phyloP scores from a whole-genome alignment of 768 basidiomycete genomes.

The Agaricus subrufescens region DNA sequence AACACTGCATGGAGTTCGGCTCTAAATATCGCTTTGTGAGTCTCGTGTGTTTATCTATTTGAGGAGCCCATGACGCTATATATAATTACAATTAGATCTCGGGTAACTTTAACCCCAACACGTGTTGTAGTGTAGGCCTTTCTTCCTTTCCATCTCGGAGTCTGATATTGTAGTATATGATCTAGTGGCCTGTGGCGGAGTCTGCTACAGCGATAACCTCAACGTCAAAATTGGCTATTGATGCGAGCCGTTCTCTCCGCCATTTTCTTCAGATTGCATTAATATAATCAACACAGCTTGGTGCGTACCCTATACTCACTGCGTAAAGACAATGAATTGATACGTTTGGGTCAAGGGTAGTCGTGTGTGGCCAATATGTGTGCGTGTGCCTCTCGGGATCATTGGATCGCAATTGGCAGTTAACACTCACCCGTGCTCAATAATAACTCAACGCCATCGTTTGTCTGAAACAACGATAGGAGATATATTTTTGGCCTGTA shows the following conservation, averaged over 20 bases:
- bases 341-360: no score
- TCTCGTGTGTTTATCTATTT: conserved; percentile 1
- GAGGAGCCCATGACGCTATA: not conserved
- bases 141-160: not conserved
- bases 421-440: no score
- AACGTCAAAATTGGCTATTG: no score
- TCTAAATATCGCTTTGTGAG: conserved; percentile 57
- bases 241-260: no score
- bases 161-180: conserved; percentile 24
- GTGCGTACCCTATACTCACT: no score
- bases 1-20: conserved; percentile 63
- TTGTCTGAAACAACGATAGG: conserved; percentile 47
- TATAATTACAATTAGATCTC: conserved; percentile 60
- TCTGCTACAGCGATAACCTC: conserved; percentile 35
- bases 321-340: no score
- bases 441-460: no score
- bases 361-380: no score
- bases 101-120: conserved; percentile 76
- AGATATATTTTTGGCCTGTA: conserved; percentile 72
- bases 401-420: no score
- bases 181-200: conserved; percentile 77
- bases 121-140: conserved; percentile 35
- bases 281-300: no score
- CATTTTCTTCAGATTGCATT: no score
- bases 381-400: no score